A percentile compares a stretch with the other conserved stretches of the same genome.
Evolutionary conservation across 768 basidiomycete species (phyloP).

Genomic region (Coprinopsis strossmayeri): DNA sequence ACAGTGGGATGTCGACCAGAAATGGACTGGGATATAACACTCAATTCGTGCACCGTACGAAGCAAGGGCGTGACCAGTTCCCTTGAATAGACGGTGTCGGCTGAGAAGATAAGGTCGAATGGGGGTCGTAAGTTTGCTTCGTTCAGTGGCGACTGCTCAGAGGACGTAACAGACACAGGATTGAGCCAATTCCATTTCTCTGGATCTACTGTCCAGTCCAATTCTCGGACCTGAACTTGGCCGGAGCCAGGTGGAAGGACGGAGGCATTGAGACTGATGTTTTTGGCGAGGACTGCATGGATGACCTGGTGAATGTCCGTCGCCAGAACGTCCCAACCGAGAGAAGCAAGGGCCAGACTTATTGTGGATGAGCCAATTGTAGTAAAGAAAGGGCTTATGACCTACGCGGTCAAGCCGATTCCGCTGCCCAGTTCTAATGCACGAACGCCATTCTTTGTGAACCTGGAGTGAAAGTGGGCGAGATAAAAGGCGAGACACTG

Average conservation of each 20-base stretch:
- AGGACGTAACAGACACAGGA: conserved; percentile 15
- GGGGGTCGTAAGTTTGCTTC: conserved; percentile 36
- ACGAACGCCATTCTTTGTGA: conserved; percentile 19
- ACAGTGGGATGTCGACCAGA: conserved; percentile 37
- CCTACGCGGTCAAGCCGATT: conserved; percentile 69
- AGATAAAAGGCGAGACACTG: conserved; percentile 70
- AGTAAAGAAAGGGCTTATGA: conserved; percentile 5
- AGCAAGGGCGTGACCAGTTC: conserved; percentile 65
- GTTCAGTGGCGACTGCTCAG: conserved; percentile 1
- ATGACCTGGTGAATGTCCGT: conserved; percentile 70
- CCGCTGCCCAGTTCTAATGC: conserved; percentile 81
- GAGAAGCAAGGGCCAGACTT: conserved; percentile 58
- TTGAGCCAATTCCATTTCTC: conserved; percentile 52
- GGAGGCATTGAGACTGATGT: conserved; percentile 47
- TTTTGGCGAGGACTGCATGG: conserved; percentile 51
- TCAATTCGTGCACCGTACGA: conserved; percentile 54
- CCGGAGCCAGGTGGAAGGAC: conserved; percentile 31
- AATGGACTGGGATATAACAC: conserved; percentile 28
- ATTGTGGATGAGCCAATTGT: conserved; percentile 7
- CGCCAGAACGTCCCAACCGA: conserved; percentile 71
- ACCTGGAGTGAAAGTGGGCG: conserved; percentile 27
- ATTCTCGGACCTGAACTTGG: conserved; percentile 49
- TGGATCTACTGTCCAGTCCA: conserved; percentile 64
- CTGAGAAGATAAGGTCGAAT: conserved; percentile 73
- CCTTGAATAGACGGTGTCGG: conserved; percentile 73